Percentiles rank a stretch among this genome's conserved stretches.
Evolutionary conservation across 306 rosid species (phyloP).

Genomic region (Rosa chinensis): DNA sequence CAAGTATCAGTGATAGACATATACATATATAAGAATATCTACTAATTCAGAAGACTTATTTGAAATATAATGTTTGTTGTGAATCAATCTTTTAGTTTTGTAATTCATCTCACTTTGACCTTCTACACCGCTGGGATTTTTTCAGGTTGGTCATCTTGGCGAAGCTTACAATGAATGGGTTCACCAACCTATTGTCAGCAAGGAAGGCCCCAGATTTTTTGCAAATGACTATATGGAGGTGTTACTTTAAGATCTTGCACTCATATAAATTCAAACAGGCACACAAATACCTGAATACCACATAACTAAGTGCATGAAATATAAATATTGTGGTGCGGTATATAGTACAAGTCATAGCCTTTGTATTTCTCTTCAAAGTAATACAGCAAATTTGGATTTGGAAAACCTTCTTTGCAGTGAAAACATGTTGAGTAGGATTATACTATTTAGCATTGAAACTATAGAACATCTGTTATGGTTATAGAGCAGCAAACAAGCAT

Average conservation of each 20-base stretch:
- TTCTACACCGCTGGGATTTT: background rate
- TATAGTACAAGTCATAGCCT: background rate
- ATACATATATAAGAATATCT: background rate
- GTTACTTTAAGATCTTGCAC: background rate
- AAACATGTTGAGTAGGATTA: background rate
- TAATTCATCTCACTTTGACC: background rate
- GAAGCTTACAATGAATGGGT: conserved; percentile 79
- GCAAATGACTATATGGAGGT: conserved; percentile 69
- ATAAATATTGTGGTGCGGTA: background rate
- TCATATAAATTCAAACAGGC: background rate
- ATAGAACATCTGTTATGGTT: background rate
- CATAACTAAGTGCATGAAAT: background rate
- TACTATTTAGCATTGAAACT: background rate
- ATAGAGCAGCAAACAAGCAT: background rate
- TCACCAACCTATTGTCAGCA: conserved; percentile 86
- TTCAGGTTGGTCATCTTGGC: conserved; percentile 83
- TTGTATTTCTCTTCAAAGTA: background rate
- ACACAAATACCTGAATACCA: background rate
- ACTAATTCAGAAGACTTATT: background rate
- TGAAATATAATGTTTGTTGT: background rate
- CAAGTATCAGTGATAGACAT: background rate
- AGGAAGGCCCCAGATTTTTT: conserved; percentile 82
- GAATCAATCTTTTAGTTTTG: background rate
- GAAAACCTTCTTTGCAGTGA: background rate
- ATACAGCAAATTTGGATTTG: background rate